Base-by-base conservation (phyloP, 192 early-diverging fungal genomes). In the Umbelopsis ramanniana region DNA sequence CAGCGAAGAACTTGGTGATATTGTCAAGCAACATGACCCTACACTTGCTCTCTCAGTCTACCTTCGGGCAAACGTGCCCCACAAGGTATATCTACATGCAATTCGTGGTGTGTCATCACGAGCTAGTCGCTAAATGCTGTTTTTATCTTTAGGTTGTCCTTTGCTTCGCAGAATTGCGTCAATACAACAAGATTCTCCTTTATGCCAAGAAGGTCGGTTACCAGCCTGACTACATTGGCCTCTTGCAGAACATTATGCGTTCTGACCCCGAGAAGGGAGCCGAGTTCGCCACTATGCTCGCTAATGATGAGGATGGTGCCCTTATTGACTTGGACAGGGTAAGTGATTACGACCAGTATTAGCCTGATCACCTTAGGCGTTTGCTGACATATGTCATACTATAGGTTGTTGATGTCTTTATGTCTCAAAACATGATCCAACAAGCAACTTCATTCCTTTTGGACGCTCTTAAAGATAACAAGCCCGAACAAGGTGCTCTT, bases 1-100 rank as follows among this genome's bases (percentile, higher is more conserved):
- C 85, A 97, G 93, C 80, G 97, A 99, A 79, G 97, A 99, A 76
- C 86, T 99, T 33, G 97, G 97, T 71, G 97, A 99, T 76, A 91
- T 96, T 78, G 95, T 98, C 50, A 96, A 94, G 80, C 94, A 89
- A 67, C 88, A 93, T 68, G 97, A 99, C 74, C 77, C 85, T 21
- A 93, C 90, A n/a, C 82, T 98, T 60, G 97, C 97, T 0, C 87
- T 98, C 21, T 95, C 95, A 15, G 92, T 99, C 4, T 99, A 98
- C 74, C 84, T 98, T 45, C 93, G 97, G 63, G 96, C 95, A 52
- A 95, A 96, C 73, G 91, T 92, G 33, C 96, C 96, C 26, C 86
- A 90, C 79, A 99, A 99, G 88, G 93, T 89, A 82, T 46, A 14
- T 17, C 0, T 22, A 21, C 24, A 19, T 38, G 10, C 33, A 63